A percentile compares a stretch with the other conserved stretches of the same genome.
These are phyloP conservation scores for Hyaloscypha finlandica DNA, from an alignment of 495 filamentous ascomycete genomes.

Conservation along the genomic window DNA sequence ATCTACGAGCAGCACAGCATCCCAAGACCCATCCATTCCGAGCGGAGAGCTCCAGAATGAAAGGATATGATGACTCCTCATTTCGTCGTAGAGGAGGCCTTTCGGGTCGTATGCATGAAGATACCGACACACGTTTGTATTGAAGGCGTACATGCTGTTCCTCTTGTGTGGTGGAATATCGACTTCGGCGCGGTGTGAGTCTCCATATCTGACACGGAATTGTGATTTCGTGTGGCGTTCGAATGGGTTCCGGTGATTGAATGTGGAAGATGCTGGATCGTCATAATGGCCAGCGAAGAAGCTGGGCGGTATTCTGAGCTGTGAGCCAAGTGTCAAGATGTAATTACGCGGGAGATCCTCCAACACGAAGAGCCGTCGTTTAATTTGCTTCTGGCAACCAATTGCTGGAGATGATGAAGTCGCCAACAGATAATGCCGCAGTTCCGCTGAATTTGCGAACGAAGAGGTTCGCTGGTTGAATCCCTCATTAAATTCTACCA, in stretches of 20 bases:
- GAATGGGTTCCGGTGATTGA: slow-evolving; percentile 18
- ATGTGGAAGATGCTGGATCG: slow-evolving; percentile 17
- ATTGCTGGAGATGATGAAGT: slow-evolving; percentile 8
- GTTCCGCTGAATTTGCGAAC: slow-evolving; percentile 6
- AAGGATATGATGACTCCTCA: slow-evolving; percentile 18
- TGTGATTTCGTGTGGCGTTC: slow-evolving; percentile 14
- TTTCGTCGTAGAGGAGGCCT: slow-evolving; percentile 12
- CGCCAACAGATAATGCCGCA: slow-evolving; percentile 8
- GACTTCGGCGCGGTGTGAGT: slow-evolving; percentile 14
- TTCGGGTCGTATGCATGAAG: slow-evolving; percentile 17
- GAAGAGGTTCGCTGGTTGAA: slow-evolving; percentile 11
- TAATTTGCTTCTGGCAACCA: slow-evolving; percentile 3
- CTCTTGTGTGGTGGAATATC: slow-evolving; percentile 9
- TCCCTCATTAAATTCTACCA: slow-evolving; percentile 12
- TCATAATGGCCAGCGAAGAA: slow-evolving; percentile 20
- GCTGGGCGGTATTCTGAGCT: slow-evolving; percentile 13
- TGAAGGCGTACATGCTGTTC: slow-evolving; percentile 13
- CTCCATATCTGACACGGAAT: slow-evolving; percentile 15
- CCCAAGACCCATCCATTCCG: slow-evolving; percentile 17
- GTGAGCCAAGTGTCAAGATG: slow-evolving; percentile 10
- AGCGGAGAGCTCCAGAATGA: slow-evolving; percentile 16
- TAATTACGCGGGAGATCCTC: slow-evolving; percentile 13
- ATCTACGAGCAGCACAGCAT: slow-evolving; percentile 15
- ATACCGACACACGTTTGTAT: slow-evolving; percentile 16
- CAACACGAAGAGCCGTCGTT: slow-evolving; percentile 15